Base-by-base conservation (phyloP, 805 yeast genomes). In the Candida michaelii region DNA sequence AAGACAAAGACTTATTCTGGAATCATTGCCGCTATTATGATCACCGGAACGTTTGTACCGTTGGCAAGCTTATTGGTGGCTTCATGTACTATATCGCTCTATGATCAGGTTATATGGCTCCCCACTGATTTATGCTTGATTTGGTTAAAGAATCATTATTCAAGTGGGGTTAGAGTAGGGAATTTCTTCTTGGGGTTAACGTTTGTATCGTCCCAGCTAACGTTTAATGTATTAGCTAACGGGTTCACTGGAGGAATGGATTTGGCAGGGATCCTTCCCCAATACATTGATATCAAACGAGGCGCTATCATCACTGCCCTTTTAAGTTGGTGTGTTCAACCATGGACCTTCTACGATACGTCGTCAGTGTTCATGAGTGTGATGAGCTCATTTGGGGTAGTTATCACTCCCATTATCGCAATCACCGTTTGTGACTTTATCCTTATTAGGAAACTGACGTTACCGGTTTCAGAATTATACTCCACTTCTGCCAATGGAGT, bases 191-290 rank as follows among this genome's bases (percentile, higher is more conserved):
- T 64, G 8, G 57, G 68, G 1, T 45, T 60, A 15, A 52, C 60
- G 1, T 63, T 66, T 43, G 43, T 57, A 5, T 46, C 54, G 12
- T 59, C 69, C 53, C 73, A 69, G 44, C 33, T 66, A 7, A 55
- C 65, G 11, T 48, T 65, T 44, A 69, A 70, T 44, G 47, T 63
- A 23, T 47, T 66, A 36, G 77, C 48, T n/a, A 52, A 52, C 44
- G 54, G 88, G 83, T 57, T 81, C 85, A 64, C 58, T 69, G 76
- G 76, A 10, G 79, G 78, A 13, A 77, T 74, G 63, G 80, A 76
- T 46, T 50, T 77, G 48, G 69, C 77, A 18, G 79, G 72, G 36
- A 49, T 76, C 46, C 60, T 66, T 37, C 79, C 79, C 13, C 58
- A 61, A 42, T 70, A 63, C 45, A 53, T 74, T 46, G 68, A 68